Conservation (phyloP, 371 early-diverging fungal genomes). For the Coemansia sp. region DNA sequence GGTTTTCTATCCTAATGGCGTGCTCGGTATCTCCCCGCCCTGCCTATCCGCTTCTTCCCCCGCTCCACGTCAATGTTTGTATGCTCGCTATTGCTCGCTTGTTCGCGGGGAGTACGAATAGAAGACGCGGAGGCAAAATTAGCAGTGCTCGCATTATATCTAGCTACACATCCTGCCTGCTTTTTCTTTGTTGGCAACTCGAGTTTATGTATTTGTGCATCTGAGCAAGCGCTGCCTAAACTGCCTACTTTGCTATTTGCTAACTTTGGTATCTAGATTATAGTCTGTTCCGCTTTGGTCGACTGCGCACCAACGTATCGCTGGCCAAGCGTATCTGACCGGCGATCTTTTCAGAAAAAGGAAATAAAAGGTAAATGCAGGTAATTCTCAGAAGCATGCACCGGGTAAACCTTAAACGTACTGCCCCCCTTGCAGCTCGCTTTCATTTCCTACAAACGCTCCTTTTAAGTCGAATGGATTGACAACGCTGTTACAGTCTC, state of each 20-base stretch:
- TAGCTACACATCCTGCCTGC: not conserved
- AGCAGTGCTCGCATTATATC: not conserved
- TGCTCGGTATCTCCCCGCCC: not conserved
- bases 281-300: too few species aligned
- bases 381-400: not conserved
- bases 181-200: not conserved
- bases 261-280: too few species aligned
- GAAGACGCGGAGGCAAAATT: too few species aligned
- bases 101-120: too few species aligned
- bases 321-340: not conserved
- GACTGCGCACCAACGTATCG: too few species aligned
- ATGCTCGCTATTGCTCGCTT: too few species aligned
- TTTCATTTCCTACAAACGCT: not conserved
- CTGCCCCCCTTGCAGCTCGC: slow-evolving; percentile 3
- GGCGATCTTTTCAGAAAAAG: too few species aligned
- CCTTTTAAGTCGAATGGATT: not conserved
- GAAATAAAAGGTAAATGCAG: not conserved
- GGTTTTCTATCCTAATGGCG: not conserved
- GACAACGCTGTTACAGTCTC: not conserved
- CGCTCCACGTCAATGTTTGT: too few species aligned
- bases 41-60: not conserved
- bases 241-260: too few species aligned
- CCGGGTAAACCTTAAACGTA: not conserved
- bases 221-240: not conserved
- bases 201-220: not conserved